Percentiles rank a stretch among this genome's conserved stretches.
Evolutionary conservation across 805 yeast genomes (phyloP).

Genomic region (Candida ovalis): DNA sequence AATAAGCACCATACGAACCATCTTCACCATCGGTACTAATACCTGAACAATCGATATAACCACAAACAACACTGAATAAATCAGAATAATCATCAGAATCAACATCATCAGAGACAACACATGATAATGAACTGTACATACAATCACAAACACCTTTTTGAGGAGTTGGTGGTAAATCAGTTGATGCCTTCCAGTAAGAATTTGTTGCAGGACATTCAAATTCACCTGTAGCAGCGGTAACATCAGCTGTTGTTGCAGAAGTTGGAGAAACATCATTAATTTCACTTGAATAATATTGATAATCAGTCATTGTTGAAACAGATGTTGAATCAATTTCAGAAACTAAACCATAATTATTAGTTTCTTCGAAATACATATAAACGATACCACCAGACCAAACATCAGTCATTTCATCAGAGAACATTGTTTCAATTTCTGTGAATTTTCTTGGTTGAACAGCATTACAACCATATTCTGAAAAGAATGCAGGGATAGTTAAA

Average conservation of each 20-base stretch:
- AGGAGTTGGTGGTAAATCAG: conserved; percentile 79
- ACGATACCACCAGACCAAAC: conserved; percentile 92
- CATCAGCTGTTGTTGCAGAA: conserved; percentile 37
- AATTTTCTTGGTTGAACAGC: conserved; percentile 64
- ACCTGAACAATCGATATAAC: conserved; percentile 51
- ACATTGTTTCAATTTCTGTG: conserved; percentile 66
- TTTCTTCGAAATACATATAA: conserved; percentile 79
- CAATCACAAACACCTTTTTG: conserved; percentile 61
- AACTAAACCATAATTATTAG: conserved; percentile 73
- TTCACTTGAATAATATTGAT: conserved; percentile 56
- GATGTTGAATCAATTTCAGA: conserved; percentile 39
- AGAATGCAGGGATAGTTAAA: conserved; percentile 69
- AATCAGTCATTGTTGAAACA: conserved; percentile 64
- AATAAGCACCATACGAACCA: conserved; percentile 69
- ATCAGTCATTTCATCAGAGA: conserved; percentile 66
- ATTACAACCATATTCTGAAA: conserved; percentile 84
- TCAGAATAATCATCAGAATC: conserved; percentile 53
- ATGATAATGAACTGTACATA: conserved; percentile 48
- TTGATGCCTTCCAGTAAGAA: conserved; percentile 60
- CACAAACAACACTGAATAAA: conserved; percentile 58
- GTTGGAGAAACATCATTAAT: conserved; percentile 54
- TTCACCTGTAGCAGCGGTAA: conserved; percentile 38
- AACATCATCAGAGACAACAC: conserved; percentile 60
- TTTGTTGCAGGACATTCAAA: conserved; percentile 60
- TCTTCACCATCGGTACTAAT: conserved; percentile 57